These are phyloP conservation scores for Manihot esculenta DNA, from an alignment of 441 rosid species.

Conservation along the genomic window DNA sequence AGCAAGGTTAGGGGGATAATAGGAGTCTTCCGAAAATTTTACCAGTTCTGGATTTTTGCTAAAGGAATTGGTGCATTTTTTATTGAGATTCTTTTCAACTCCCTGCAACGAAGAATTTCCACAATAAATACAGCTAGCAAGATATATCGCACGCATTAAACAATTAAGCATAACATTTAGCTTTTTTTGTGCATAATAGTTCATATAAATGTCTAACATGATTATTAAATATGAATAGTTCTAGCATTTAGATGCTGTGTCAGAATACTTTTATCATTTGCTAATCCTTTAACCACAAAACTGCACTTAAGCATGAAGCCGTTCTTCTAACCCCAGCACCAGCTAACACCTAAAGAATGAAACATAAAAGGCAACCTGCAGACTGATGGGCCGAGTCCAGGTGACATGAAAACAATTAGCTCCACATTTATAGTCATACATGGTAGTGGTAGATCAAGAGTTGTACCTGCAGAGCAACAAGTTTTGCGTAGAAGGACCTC, in stretches of 20 bases:
- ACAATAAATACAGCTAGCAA: slow-evolving; percentile 6
- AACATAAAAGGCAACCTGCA: not conserved
- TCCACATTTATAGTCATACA: not conserved
- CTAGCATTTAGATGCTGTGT: not conserved
- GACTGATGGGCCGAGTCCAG: too few species aligned
- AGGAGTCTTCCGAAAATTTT: slow-evolving; percentile 1
- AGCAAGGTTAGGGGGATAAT: not conserved
- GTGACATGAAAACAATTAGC: not conserved
- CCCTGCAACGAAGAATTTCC: slow-evolving; percentile 51
- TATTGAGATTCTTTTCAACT: slow-evolving; percentile 53
- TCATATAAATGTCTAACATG: not conserved
- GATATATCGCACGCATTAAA: not conserved
- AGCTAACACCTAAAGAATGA: not conserved
- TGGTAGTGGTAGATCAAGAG: not conserved
- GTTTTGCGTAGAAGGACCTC: slow-evolving; percentile 57
- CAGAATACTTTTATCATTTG: not conserved
- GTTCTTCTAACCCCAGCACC: not conserved
- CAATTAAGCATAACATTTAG: not conserved
- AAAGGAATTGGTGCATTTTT: slow-evolving; percentile 49
- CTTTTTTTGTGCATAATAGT: not conserved
- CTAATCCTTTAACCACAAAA: not conserved
- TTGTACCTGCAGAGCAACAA: slow-evolving; percentile 67
- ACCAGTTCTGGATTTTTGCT: slow-evolving; percentile 55
- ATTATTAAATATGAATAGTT: not conserved
- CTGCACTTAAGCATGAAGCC: not conserved